These are phyloP conservation scores for Salvia miltiorrhiza DNA, from an alignment of 257 asterid genomes.

Conservation along the genomic window DNA sequence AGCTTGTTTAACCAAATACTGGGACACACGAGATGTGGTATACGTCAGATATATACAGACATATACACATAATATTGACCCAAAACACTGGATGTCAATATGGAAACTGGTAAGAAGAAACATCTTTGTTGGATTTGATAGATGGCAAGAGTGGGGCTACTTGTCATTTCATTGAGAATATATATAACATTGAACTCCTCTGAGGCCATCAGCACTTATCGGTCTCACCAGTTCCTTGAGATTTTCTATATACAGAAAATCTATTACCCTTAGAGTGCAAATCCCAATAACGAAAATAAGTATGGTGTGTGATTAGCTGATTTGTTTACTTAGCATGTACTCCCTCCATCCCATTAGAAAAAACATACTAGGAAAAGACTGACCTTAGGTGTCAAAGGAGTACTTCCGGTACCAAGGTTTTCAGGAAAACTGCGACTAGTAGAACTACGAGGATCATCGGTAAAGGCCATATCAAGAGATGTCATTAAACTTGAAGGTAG, in stretches of 20 bases:
- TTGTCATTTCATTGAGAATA: neutral
- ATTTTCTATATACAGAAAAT: neutral
- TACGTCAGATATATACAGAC: neutral
- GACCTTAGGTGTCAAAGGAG: slow-evolving; percentile 86
- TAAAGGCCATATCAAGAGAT: slow-evolving; percentile 60
- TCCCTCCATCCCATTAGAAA: too few species aligned
- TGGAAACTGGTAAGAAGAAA: neutral
- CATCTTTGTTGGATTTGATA: neutral
- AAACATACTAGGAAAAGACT: slow-evolving; percentile 1
- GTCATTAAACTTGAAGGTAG: slow-evolving; percentile 74
- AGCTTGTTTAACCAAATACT: neutral
- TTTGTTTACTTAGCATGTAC: too few species aligned
- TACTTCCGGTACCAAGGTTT: slow-evolving; percentile 77
- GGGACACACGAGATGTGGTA: neutral
- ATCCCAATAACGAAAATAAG: neutral
- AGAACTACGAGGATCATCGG: slow-evolving; percentile 42
- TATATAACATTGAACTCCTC: neutral
- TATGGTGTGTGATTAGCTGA: neutral
- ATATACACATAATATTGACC: neutral
- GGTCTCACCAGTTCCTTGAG: neutral
- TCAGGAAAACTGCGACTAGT: slow-evolving; percentile 72
- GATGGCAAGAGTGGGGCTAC: neutral
- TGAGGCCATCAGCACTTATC: neutral
- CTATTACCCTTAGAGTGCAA: neutral
- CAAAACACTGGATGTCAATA: neutral